Base-by-base conservation (phyloP, 2,329 filamentous ascomycete species). In the Calonectria pseudoreteaudii region DNA sequence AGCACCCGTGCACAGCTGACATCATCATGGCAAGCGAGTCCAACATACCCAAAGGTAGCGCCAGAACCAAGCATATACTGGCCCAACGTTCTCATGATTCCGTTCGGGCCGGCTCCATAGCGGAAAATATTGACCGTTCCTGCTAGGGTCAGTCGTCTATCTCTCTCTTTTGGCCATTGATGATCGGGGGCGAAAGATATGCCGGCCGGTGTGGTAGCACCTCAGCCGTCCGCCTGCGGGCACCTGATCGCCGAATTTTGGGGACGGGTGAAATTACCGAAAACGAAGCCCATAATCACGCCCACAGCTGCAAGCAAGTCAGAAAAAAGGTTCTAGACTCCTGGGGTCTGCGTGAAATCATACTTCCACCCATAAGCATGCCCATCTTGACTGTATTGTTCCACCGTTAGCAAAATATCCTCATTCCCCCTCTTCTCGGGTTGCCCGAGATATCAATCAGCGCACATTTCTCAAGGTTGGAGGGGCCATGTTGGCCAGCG, bases 311-410 rank as follows among this genome's bases (percentile, higher is more conserved):
- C 28, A 66, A 74, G 18, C 44, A 70, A 23, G 76, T 87, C 79
- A 88, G 86, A 69, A 62, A 50, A n/a, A 49, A 36, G 13, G 56
- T 38, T 66, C 60, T 34, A 30, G 58, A 67, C 38, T 41, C 9
- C 14, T 6, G 11, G 38, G 41, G 52, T 66, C 16, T 38, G 28
- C n/a, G 56, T 47, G 68, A 66, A 67, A 91, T 65, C 95, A 82
- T 94, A 98, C 96, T 97, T 84, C 95, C 95, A 80, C 97, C 97
- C 95, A 98, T 98, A 93, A 99, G 93, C 76, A 94, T 95, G 80
- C 97, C 97, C 95, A 98, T 98, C 90, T 98, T 98, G 58, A 85
- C 84, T 85, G 56, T 36, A 64, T 31, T 18, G 70, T 41, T 38
- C 44, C 70, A 47, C 2, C 49, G 52, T 80, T 77, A 82, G 74